Base-by-base conservation (phyloP, 768 basidiomycete genomes). In the Rubroboletus pulcherrimus region DNA sequence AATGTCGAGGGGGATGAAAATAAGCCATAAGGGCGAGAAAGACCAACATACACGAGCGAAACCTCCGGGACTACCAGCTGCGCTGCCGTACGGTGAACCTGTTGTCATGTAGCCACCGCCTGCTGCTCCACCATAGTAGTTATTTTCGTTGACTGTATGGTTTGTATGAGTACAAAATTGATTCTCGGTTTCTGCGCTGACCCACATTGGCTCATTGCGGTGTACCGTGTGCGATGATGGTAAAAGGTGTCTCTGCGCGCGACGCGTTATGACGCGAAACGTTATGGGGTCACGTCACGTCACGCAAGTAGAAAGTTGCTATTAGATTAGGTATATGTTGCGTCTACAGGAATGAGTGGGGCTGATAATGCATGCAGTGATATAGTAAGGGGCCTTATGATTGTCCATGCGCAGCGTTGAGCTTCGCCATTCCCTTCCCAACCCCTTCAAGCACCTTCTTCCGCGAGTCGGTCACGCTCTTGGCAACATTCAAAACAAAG, bases 361-460 rank as follows among this genome's bases (percentile, higher is more conserved):
- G 63, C 12, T 70, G 49, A 50, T 47, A 43, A 51, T 61, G 41
- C 51, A 53, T 60, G 49, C 19, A 12, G 33, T 52, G 45, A 45
- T 50, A 21, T 46, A 38, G 30, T 44, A 30, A 35, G 2, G 7
- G 19, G 48, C 33, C 31, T 58, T 51, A 73, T 53, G 61, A 49
- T 54, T 72, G 63, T 38, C 66, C 63, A 41, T 81, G 75, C 11
- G 71, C 73, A 37, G 75, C 70, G 62, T 73, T 75, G 44, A 87
- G 68, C 48, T 81, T 82, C n/a, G 69, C 63, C 53, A 88, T 76
- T 17, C 91, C 89, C 65, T 86, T 90, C 30, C 82, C 84, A 40
- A 85, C 74, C 29, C 89, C 89, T 53, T 89, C 88, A 21, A 84
- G 69, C 7, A 86, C 80, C 69, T 84, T 88, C 68, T 81, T 88